Percentiles rank a stretch among this genome's conserved stretches.
Evolutionary conservation across 148 eudicot genomes (phyloP).

Genomic region (Silene conica): DNA sequence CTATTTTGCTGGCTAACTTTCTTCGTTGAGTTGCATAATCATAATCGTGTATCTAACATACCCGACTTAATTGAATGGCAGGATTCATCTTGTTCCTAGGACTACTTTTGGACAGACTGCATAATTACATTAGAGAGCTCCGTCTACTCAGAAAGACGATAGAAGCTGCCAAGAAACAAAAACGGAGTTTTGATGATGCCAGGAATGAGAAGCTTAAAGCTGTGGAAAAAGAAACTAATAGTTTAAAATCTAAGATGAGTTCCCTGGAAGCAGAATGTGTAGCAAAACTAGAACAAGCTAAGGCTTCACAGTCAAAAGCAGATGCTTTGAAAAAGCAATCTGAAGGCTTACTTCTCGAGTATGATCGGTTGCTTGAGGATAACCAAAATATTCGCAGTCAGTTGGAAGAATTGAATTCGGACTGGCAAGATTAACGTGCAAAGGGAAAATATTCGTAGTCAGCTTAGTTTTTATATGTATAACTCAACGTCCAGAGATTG

Average conservation of each 20-base stretch:
- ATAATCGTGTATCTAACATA: slow-evolving; percentile 4
- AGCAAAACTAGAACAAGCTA: slow-evolving; percentile 34
- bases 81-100: slow-evolving; percentile 49
- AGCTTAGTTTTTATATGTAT: no score
- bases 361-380: slow-evolving; percentile 47
- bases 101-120: slow-evolving; percentile 44
- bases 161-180: slow-evolving; percentile 43
- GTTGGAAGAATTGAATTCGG: slow-evolving; percentile 31
- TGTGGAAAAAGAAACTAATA: slow-evolving; percentile 29
- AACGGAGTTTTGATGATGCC: slow-evolving; percentile 33
- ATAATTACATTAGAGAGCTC: slow-evolving; percentile 42
- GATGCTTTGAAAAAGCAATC: slow-evolving; percentile 45
- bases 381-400: slow-evolving; percentile 42
- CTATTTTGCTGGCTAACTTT: background rate
- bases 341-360: slow-evolving; percentile 41
- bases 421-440: slow-evolving; percentile 33
- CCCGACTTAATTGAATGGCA: slow-evolving; percentile 20
- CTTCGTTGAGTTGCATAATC: background rate
- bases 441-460: background rate
- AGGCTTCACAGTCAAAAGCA: slow-evolving; percentile 32
- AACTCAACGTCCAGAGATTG: no score
- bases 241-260: slow-evolving; percentile 29
- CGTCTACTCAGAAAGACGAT: slow-evolving; percentile 40
- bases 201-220: slow-evolving; percentile 24
- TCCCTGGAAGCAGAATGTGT: slow-evolving; percentile 37